Percentiles rank a stretch among this genome's conserved stretches.
phyloP scores from a whole-genome alignment of 768 basidiomycete species.

The Boletus rubroflammeus region DNA sequence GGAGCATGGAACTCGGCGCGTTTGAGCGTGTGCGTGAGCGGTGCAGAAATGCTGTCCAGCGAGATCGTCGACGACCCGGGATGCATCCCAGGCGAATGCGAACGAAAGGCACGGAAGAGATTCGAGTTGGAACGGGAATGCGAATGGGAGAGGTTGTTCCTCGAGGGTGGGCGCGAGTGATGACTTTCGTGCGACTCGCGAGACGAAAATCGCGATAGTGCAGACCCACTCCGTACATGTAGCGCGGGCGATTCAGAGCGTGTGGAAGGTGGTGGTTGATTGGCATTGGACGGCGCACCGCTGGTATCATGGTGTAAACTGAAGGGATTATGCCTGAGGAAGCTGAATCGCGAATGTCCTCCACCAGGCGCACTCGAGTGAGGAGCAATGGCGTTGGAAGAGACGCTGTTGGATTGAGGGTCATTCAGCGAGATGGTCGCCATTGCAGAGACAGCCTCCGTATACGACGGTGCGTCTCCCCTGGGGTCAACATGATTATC shows the following conservation, averaged over 20 bases:
- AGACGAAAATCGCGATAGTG: slow-evolving; percentile 22
- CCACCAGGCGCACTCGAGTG: neutral
- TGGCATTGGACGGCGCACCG: slow-evolving; percentile 15
- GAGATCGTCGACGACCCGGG: slow-evolving; percentile 69
- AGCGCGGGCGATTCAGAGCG: slow-evolving; percentile 19
- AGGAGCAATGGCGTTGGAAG: neutral
- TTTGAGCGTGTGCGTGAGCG: slow-evolving; percentile 67
- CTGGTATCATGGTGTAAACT: slow-evolving; percentile 26
- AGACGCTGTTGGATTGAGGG: slow-evolving; percentile 13
- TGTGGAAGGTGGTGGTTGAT: slow-evolving; percentile 5
- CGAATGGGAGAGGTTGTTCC: slow-evolving; percentile 33
- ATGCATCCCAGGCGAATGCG: slow-evolving; percentile 33
- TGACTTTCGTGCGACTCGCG: slow-evolving; percentile 21
- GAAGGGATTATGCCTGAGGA: slow-evolving; percentile 40
- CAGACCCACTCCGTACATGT: slow-evolving; percentile 17
- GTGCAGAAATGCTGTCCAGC: slow-evolving; percentile 69
- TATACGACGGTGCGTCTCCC: slow-evolving; percentile 69
- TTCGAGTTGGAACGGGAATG: slow-evolving; percentile 36
- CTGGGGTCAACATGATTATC: slow-evolving; percentile 36
- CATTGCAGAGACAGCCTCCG: slow-evolving; percentile 36
- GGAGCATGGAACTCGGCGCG: slow-evolving; percentile 70
- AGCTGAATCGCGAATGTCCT: slow-evolving; percentile 44
- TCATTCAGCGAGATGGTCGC: slow-evolving; percentile 17
- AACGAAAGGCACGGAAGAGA: slow-evolving; percentile 38
- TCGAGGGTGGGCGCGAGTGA: slow-evolving; percentile 22